Evolutionary conservation across 2,329 filamentous ascomycete genomes (phyloP).

Genomic region (Penicillium sp.): DNA sequence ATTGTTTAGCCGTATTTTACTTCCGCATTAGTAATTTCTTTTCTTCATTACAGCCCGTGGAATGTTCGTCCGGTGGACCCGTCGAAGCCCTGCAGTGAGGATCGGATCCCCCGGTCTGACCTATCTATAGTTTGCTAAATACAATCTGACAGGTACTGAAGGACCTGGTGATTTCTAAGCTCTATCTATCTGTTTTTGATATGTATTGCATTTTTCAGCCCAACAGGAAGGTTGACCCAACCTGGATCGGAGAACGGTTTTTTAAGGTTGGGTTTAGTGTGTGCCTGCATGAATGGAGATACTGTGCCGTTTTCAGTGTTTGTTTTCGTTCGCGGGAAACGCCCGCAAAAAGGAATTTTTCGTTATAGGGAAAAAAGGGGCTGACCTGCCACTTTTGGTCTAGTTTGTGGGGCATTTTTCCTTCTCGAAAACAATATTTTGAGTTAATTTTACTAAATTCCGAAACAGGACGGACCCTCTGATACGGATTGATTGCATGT

Average conservation of each 20-base stretch:
- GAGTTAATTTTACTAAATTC: neutral
- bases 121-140: neutral
- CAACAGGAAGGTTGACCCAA: neutral
- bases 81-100: constrained; percentile 8
- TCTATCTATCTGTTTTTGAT: too few relatives aligned
- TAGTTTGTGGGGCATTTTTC: neutral
- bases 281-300: constrained; percentile 18
- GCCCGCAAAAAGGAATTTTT: neutral
- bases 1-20: neutral
- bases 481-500: neutral
- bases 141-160: neutral
- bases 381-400: neutral
- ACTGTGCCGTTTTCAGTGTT: constrained; percentile 8
- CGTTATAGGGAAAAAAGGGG: neutral
- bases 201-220: neutral
- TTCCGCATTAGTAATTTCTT: neutral
- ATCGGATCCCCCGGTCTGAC: constrained; percentile 2
- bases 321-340: neutral
- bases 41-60: constrained; percentile 6
- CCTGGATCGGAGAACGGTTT: constrained; percentile 6
- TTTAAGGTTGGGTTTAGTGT: constrained; percentile 26
- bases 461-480: neutral
- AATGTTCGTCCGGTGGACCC: constrained; percentile 28
- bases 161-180: too few relatives aligned
- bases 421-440: neutral